These are phyloP conservation scores for Phycomyces blakesleeanus DNA, from an alignment of 192 early-diverging fungal species.

Conservation along the genomic window DNA sequence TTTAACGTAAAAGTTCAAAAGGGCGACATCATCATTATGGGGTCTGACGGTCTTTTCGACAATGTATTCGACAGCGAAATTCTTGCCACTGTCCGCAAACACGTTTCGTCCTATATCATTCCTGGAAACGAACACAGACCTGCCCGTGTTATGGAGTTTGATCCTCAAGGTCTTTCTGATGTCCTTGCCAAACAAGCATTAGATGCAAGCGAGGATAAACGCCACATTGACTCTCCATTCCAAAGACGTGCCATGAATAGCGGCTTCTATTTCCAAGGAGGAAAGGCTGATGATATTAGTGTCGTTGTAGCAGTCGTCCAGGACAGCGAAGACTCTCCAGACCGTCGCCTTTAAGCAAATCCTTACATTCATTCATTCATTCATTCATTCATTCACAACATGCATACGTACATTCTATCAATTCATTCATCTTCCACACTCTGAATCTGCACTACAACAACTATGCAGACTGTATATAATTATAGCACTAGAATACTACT, in stretches of 20 bases:
- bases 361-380: background rate
- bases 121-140: conserved; percentile 21
- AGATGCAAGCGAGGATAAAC: conserved; percentile 71
- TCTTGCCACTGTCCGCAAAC: conserved; percentile 49
- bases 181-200: conserved; percentile 75
- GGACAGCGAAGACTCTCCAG: conserved; percentile 70
- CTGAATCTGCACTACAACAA: too few relatives aligned
- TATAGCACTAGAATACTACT: too few relatives aligned
- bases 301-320: conserved; percentile 83
- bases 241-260: conserved; percentile 89
- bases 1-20: conserved; percentile 82
- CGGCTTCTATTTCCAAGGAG: conserved; percentile 68
- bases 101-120: conserved; percentile 22
- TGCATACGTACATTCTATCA: too few relatives aligned
- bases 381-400: too few relatives aligned
- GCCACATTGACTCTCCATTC: conserved; percentile 79
- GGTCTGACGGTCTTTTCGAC: conserved; percentile 94
- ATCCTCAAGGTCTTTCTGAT: conserved; percentile 75
- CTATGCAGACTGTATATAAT: too few relatives aligned
- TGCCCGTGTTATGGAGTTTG: conserved; percentile 54
- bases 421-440: too few relatives aligned
- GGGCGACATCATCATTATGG: conserved; percentile 91
- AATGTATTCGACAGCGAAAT: conserved; percentile 98
- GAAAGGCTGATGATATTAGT: conserved; percentile 94
- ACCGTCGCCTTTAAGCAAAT: conserved; percentile 47